A percentile compares a stretch with the other conserved stretches of the same genome.
These are phyloP conservation scores for Metschnikowia santaceciliae DNA, from an alignment of 805 yeast genomes.

Conservation along the genomic window DNA sequence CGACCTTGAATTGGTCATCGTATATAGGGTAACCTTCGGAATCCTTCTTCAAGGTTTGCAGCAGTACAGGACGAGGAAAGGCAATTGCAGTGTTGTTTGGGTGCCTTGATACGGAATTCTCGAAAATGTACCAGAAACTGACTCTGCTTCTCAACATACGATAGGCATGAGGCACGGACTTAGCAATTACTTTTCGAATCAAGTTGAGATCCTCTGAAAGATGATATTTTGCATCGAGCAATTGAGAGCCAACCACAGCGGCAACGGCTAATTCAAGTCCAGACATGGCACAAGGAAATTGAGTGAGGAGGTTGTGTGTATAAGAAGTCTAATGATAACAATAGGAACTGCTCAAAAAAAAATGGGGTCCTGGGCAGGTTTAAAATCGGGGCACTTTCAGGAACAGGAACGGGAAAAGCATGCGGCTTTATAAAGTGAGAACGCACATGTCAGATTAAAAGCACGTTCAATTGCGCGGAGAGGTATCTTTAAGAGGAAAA, in stretches of 20 bases:
- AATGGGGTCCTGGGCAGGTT: not conserved
- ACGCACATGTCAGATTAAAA: constrained; percentile 2
- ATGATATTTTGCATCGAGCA: constrained; percentile 45
- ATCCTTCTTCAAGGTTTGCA: constrained; percentile 19
- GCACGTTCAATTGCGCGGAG: constrained; percentile 3
- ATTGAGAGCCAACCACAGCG: constrained; percentile 41
- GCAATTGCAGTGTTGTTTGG: constrained; percentile 59
- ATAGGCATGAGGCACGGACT: constrained; percentile 40
- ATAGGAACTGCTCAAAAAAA: not conserved
- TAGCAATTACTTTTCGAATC: constrained; percentile 39
- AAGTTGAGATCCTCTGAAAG: constrained; percentile 53
- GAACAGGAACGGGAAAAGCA: not conserved
- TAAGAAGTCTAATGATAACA: not conserved
- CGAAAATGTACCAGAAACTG: constrained; percentile 70
- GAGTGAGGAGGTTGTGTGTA: not conserved
- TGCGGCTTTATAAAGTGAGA: constrained; percentile 2
- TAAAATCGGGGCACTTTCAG: not conserved
- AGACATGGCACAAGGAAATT: constrained; percentile 21
- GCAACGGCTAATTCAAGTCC: constrained; percentile 39
- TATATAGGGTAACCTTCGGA: constrained; percentile 36
- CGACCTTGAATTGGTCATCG: constrained; percentile 58
- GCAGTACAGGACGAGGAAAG: constrained; percentile 48
- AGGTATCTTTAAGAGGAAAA: not conserved
- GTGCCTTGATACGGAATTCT: constrained; percentile 44
- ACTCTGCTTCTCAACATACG: constrained; percentile 38